Evolutionary conservation across 2,329 filamentous ascomycete species (phyloP).

Genomic region (Microcyclospora pomicola): DNA sequence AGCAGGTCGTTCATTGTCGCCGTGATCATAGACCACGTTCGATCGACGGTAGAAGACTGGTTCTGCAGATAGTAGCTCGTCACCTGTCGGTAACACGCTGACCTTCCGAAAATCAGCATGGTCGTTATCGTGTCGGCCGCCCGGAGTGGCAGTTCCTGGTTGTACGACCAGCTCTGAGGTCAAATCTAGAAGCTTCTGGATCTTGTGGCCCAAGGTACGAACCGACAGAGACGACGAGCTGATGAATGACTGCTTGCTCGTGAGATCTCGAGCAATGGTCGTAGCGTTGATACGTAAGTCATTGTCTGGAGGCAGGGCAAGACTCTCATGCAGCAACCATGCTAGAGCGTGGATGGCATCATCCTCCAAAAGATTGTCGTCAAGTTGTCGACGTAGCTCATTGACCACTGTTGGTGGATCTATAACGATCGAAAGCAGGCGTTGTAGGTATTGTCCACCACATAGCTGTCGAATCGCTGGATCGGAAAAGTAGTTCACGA

Average conservation of each 20-base stretch:
- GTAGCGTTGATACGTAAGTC: background rate
- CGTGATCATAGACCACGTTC: constrained; percentile 33
- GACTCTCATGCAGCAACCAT: constrained; percentile 28
- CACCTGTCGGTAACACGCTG: constrained; percentile 49
- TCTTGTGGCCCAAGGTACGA: constrained; percentile 28
- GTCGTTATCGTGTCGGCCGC: constrained; percentile 64
- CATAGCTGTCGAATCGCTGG: constrained; percentile 36
- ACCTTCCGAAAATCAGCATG: constrained; percentile 47
- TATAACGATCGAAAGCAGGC: constrained; percentile 34
- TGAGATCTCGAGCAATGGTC: constrained; percentile 3
- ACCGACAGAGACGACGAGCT: constrained; percentile 16
- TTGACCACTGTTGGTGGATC: constrained; percentile 44
- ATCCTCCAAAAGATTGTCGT: constrained; percentile 12
- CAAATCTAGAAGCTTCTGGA: constrained; percentile 26
- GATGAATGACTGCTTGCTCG: constrained; percentile 11
- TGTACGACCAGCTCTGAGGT: background rate
- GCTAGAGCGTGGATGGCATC: constrained; percentile 22
- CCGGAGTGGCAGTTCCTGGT: constrained; percentile 28
- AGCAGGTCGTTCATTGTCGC: constrained; percentile 26
- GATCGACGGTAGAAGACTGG: constrained; percentile 42
- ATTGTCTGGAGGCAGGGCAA: constrained; percentile 26
- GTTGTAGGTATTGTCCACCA: constrained; percentile 36
- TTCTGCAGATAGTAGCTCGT: constrained; percentile 45
- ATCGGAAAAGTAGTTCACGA: constrained; percentile 27
- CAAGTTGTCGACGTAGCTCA: constrained; percentile 26